phyloP scores from a whole-genome alignment of 306 rosid genomes.

The Herpetospermum pedunculosum region DNA sequence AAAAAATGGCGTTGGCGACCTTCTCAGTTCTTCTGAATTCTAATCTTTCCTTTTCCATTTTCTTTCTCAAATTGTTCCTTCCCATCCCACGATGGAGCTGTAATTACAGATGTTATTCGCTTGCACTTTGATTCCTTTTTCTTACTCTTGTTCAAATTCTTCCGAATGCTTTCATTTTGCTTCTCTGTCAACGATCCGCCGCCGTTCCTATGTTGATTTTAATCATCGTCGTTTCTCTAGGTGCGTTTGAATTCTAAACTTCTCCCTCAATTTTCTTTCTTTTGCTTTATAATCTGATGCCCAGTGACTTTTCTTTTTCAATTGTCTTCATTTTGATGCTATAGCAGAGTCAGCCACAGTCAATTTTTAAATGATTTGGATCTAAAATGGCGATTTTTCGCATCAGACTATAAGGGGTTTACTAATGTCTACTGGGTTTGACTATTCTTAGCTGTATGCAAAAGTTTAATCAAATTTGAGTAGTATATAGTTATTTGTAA shows the following conservation, averaged over 20 bases:
- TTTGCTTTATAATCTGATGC: not conserved
- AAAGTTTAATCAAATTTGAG: not conserved
- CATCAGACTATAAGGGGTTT: not conserved
- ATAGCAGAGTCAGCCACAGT: not conserved
- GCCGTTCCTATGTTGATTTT: not conserved
- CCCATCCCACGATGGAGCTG: not conserved
- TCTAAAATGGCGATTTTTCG: not conserved
- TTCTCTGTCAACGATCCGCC: not conserved
- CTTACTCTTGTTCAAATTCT: not conserved
- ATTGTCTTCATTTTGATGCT: not conserved
- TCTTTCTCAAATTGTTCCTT: not conserved
- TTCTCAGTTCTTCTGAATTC: not conserved
- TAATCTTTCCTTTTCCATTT: not conserved
- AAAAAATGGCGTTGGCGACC: slow-evolving; percentile 2
- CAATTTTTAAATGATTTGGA: not conserved
- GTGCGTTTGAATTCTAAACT: no score
- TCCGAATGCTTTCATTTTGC: not conserved
- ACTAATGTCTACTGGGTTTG: not conserved
- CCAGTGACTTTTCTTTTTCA: not conserved
- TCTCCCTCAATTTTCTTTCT: no score
- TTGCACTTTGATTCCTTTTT: slow-evolving; percentile 5
- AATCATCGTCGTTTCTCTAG: not conserved
- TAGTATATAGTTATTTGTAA: not conserved
- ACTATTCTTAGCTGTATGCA: not conserved
- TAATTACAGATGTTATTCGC: not conserved